Evolutionary conservation across 306 rosid species (phyloP).

Genomic region (Vicia villosa): DNA sequence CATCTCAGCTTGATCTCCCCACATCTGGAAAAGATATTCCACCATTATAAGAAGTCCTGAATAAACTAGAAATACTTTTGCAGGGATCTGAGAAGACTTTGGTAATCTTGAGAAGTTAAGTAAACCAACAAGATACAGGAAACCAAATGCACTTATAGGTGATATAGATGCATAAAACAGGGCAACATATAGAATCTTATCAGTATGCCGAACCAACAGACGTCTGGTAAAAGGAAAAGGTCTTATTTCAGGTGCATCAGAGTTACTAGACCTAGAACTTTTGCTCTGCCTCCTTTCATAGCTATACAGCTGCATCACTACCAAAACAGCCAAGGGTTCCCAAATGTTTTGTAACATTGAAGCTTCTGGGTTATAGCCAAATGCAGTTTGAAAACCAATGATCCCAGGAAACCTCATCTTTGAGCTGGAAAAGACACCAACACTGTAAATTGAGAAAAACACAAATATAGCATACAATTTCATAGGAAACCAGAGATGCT

Average conservation of each 20-base stretch:
- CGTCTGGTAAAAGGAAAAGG: slow-evolving; percentile 58
- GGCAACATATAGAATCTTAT: slow-evolving; percentile 74
- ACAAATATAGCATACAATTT: slow-evolving; percentile 77
- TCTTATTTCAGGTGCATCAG: slow-evolving; percentile 46
- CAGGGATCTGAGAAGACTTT: slow-evolving; percentile 71
- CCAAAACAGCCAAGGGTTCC: slow-evolving; percentile 82
- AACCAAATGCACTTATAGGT: slow-evolving; percentile 82
- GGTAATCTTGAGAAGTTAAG: slow-evolving; percentile 71
- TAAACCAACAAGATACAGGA: slow-evolving; percentile 78
- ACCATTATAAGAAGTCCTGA: slow-evolving; percentile 75
- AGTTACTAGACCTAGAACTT: slow-evolving; percentile 49
- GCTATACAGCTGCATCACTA: slow-evolving; percentile 93
- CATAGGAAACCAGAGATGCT: slow-evolving; percentile 85
- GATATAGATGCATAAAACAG: slow-evolving; percentile 82
- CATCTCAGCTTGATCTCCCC: slow-evolving; percentile 83
- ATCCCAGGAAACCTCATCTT: slow-evolving; percentile 57
- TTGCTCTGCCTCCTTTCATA: slow-evolving; percentile 85
- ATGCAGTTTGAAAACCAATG: slow-evolving; percentile 60
- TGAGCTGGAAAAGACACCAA: slow-evolving; percentile 70
- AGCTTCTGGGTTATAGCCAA: slow-evolving; percentile 71
- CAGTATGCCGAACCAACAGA: slow-evolving; percentile 71
- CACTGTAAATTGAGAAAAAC: slow-evolving; percentile 68
- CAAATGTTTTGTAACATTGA: slow-evolving; percentile 67
- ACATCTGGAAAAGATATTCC: slow-evolving; percentile 93
- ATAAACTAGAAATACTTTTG: slow-evolving; percentile 70